These are phyloP conservation scores for Juglanconis oblonga DNA, from an alignment of 2,329 filamentous ascomycete species.

Conservation along the genomic window DNA sequence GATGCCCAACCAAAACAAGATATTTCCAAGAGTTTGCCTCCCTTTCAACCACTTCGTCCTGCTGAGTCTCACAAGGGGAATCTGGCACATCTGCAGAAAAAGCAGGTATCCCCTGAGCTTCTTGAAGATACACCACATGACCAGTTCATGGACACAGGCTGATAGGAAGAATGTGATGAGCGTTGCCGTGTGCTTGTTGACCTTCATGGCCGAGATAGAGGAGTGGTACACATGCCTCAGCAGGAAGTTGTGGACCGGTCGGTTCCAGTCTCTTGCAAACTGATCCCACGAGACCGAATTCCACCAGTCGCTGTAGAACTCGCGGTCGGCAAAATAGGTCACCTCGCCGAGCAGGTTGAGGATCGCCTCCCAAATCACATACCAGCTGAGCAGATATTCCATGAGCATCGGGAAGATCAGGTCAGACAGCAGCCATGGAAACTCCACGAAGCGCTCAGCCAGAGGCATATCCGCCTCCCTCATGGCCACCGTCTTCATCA, in stretches of 20 bases:
- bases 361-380: conserved; percentile 75
- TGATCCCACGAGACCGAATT: conserved; percentile 69
- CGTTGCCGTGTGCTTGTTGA: conserved; percentile 69
- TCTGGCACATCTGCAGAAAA: conserved; percentile 69
- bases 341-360: conserved; percentile 75
- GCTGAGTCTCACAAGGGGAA: conserved; percentile 67
- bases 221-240: conserved; percentile 77
- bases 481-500: conserved; percentile 63
- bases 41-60: conserved; percentile 64
- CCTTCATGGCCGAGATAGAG: conserved; percentile 69
- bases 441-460: conserved; percentile 59
- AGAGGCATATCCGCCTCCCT: conserved; percentile 64
- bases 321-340: conserved; percentile 73
- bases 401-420: conserved; percentile 77
- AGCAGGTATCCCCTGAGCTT: conserved; percentile 74
- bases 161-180: conserved; percentile 73
- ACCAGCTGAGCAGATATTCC: conserved; percentile 75
- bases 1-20: conserved; percentile 77
- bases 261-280: conserved; percentile 78
- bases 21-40: conserved; percentile 63
- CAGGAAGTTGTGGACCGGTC: conserved; percentile 74
- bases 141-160: conserved; percentile 69
- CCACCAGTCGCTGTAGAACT: conserved; percentile 67
- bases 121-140: conserved; percentile 80
- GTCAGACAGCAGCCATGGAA: conserved; percentile 73